phyloP scores from a whole-genome alignment of 139 green algal genomes.

The Zygnema cylindricum region DNA sequence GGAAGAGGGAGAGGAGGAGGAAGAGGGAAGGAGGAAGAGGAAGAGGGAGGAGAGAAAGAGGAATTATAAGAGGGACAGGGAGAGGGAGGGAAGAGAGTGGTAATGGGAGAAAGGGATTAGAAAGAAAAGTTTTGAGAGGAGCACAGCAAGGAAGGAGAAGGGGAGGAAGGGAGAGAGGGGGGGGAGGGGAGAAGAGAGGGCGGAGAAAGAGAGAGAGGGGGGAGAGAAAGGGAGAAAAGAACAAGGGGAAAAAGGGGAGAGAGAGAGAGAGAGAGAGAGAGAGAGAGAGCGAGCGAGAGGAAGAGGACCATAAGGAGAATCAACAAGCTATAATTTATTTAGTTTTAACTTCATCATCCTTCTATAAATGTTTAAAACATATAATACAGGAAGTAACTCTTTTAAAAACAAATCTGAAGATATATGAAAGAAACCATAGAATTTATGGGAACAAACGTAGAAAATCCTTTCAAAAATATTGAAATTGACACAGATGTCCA shows the following conservation, averaged over 20 bases:
- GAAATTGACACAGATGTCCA: no score
- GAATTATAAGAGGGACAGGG: neutral
- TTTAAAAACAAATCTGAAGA: slow-evolving; percentile 50
- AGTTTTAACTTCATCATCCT: neutral
- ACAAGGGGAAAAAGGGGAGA: neutral
- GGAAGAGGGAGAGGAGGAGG: neutral
- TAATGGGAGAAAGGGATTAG: neutral
- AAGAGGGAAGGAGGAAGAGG: neutral
- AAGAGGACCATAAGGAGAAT: no score
- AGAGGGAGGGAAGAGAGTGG: no score
- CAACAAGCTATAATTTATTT: no score
- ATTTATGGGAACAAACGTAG: neutral
- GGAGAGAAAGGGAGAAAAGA: neutral
- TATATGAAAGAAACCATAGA: slow-evolving; percentile 12
- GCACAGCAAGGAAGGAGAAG: neutral
- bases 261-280: neutral
- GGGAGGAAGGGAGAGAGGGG: neutral
- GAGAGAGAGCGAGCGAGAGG: neutral
- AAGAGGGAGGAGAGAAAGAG: neutral
- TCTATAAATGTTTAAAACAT: slow-evolving; percentile 4
- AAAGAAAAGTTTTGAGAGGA: neutral
- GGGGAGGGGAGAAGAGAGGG: neutral
- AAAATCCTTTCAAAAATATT: neutral
- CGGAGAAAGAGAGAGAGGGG: neutral
- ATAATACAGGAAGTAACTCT: slow-evolving; percentile 9